Base-by-base conservation (phyloP, 257 asterid genomes). In the Petunia axillaris region DNA sequence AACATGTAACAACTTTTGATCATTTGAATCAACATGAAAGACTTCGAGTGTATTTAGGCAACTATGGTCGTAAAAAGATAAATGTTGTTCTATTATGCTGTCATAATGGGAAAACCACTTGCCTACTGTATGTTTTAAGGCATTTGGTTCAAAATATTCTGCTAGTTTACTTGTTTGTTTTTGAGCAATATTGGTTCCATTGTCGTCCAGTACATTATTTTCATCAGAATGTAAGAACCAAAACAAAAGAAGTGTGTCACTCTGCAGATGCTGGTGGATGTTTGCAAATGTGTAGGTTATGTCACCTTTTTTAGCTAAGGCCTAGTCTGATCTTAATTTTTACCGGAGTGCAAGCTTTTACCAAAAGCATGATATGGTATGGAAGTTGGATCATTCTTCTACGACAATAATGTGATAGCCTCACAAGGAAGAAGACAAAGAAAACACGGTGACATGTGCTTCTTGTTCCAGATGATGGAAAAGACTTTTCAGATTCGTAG, bases 401-500 rank as follows among this genome's bases (percentile, higher is more conserved):
- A 48, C 53, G 7, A 66, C 53, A 66, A 4, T 66, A 13, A 8
- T 41, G 75, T 66, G 75, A 66, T 15, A 66, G 40, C 4, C 75
- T 66, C 37, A 40, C 53, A 3, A 40, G 75, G 37, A 15, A 66
- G 74, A 66, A 14, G 74, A 40, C 40, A 64, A 66, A 40, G 57
- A 68, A 43, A 68, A 2, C 8, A 1, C 2, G 4, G 4, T 4
- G 4, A n/a, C 1, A 8, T 16, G 57, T 43, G 39, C 43, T 67
- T 43, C 75, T 67, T 43, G 55, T n/a, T 41, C 75, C 13, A 43
- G 55, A 67, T 67, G 38, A 67, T 67, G 75, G 37, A n/a, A 67
- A 67, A 8, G 54, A 40, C 53, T 40, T 14, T 0, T 66, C 75
- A 41, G 75, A 15, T 66, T 40, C 3, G 75, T 37, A 41, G 3